Conservation (phyloP, 768 basidiomycete genomes). For the Dioszegia crocea region DNA sequence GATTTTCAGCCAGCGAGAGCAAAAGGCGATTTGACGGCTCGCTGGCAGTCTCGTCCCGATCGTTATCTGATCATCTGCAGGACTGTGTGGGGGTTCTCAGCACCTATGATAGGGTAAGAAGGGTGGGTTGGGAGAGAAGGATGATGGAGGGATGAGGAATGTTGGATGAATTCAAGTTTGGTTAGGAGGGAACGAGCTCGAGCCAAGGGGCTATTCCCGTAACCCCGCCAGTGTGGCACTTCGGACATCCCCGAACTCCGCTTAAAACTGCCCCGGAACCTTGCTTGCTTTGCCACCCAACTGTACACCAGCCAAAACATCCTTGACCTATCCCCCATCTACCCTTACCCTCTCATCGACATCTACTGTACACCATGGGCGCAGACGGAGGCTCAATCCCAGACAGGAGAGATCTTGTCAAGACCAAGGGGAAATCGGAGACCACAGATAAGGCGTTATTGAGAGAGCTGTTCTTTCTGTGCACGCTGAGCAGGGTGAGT, state of each 20-base stretch:
- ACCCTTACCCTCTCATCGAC: background rate
- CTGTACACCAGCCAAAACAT: background rate
- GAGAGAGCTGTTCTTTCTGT: constrained; percentile 83
- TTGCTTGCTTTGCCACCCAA: constrained; percentile 1
- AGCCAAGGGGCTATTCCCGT: background rate
- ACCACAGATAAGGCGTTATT: constrained; percentile 87
- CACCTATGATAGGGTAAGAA: too few relatives aligned
- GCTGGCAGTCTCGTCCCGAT: background rate
- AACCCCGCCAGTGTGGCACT: background rate
- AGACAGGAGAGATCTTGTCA: constrained; percentile 51
- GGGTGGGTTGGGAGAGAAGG: background rate
- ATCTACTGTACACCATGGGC: constrained; percentile 25
- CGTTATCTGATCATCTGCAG: constrained; percentile 4
- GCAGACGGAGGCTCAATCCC: constrained; percentile 50
- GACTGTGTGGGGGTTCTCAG: too few relatives aligned
- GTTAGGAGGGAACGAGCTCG: background rate
- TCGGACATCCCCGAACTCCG: too few relatives aligned
- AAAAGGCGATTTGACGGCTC: background rate
- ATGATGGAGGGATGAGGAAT: background rate
- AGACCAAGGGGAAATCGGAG: constrained; percentile 60
- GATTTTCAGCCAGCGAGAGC: constrained; percentile 1
- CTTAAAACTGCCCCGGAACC: background rate
- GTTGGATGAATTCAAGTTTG: background rate
- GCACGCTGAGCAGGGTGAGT: constrained; percentile 86
- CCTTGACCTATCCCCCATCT: background rate